Base-by-base conservation (phyloP, 2,329 filamentous ascomycete species). In the Colletotrichum gigasporum region DNA sequence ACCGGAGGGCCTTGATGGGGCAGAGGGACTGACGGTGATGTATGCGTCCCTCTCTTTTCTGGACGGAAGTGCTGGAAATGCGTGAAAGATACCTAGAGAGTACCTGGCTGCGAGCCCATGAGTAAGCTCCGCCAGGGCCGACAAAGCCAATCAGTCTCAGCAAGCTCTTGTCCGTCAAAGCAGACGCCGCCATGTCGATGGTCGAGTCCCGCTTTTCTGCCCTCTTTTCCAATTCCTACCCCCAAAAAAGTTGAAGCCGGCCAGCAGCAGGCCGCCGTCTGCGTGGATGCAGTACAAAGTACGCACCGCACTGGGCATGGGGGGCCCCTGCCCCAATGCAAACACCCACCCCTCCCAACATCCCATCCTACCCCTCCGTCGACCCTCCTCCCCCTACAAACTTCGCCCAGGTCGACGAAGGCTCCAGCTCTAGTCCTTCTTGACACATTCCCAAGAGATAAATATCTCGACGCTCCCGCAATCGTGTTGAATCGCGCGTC, bases 391-490 rank as follows among this genome's bases (percentile, higher is more conserved):
- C 54, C 60, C 41, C 60, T 65, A 59, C 61, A 67, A 61, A 65
- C 65, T 61, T 67, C 54, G 63, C 52, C 63, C 58, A 45, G 63
- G 63, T 58, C 51, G 62, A 63, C 57, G 51, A 65, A 65, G 64
- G 52, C 63, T 65, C 58, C 59, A 61, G 48, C 62, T 55, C 39
- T 60, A 34, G 55, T 60, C 57, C 58, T 59, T 61, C 62, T 63
- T 65, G 57, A 53, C 61, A 64, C 62, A 65, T 66, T 51, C 52
- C 39, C 53, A 57, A 54, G 53, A 63, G 57, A 67, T 67, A 67
- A 66, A 67, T 67, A 67, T 61, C 57, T 63, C 48, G 63, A 67
- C 58, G 35, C 58, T 58, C 59, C 63, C 63, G 41, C 63, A 57
- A 28, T n/a, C 35, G 32, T 32, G 11, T 20, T 34, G 62, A 54